These are phyloP conservation scores for Chaetomiaceae sp. DNA, from an alignment of 2,329 filamentous ascomycete genomes.

Conservation along the genomic window DNA sequence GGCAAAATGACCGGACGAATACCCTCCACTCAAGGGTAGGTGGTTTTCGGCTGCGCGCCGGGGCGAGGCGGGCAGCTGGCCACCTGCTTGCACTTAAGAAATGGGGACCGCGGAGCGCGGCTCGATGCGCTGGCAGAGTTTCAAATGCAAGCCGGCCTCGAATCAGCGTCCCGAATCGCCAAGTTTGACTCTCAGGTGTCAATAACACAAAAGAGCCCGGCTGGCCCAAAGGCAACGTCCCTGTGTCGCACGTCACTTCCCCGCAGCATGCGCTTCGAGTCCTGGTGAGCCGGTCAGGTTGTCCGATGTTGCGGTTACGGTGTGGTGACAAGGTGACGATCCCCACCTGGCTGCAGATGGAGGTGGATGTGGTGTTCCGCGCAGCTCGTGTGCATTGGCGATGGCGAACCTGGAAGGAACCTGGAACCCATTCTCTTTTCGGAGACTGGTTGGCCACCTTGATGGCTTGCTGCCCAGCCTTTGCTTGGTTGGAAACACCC, in stretches of 20 bases:
- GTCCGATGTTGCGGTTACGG: no score
- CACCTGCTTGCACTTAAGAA: slow-evolving; percentile 12
- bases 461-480: not conserved
- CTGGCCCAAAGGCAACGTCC: not conserved
- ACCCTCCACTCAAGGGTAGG: not conserved
- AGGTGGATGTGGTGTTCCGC: not conserved
- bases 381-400: not conserved
- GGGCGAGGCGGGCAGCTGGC: slow-evolving; percentile 7
- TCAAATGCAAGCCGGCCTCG: slow-evolving; percentile 24
- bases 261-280: no score
- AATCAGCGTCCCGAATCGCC: slow-evolving; percentile 19
- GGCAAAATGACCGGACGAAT: no score
- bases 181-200: not conserved
- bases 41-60: slow-evolving; percentile 13
- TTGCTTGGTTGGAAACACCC: not conserved
- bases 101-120: slow-evolving; percentile 21
- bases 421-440: not conserved
- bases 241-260: not conserved
- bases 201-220: not conserved
- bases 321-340: not conserved
- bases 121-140: slow-evolving; percentile 30
- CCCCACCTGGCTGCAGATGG: not conserved
- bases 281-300: no score
- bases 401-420: slow-evolving; percentile 1
- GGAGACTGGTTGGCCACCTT: not conserved